Base-by-base conservation (phyloP, 495 filamentous ascomycete genomes). In the Trichoderma parareesei region DNA sequence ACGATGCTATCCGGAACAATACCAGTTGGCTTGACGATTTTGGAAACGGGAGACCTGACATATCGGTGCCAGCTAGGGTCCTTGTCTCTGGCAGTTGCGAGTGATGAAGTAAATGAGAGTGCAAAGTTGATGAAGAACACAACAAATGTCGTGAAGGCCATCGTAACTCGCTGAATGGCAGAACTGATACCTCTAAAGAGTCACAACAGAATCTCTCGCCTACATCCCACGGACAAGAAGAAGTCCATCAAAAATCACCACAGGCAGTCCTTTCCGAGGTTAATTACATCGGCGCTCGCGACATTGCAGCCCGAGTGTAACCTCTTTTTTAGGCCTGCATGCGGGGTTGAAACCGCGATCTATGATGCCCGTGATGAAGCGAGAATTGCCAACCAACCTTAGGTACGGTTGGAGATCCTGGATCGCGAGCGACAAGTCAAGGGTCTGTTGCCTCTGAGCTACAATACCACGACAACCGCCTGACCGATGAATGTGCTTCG, bases 11-110 rank as follows among this genome's bases (percentile, higher is more conserved):
- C 38, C 5, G 37, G 42, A 10, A 61, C 2, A 61, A 61, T 61
- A 4, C 60, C 38, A 40, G 14, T 8, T 66, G 71, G 69, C 16
- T 53, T 53, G 3, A 72, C 65, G 38, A 61, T 67, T 38, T 40
- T 38, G n/a, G 42, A 59, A 9, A 57, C 18, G 14, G 71, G 69
- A 37, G 71, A 68, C 43, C 71, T 67, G 4, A 71, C 63, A 44
- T 69, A 71, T 60, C 69, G 66, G 44, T 71, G 69, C 71, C 71
- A 72, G 64, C 63, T 62, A 13, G 33, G 9, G 13, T 4, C 20
- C 6, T 14, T 37, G 37, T 57, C 53, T 27, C 27, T 27, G 0
- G 27, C 27, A 27, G 27, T 2, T 27, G 27, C 27, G 27, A 27
- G 27, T 27, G 27, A 27, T 27, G 2, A 27, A 27, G 27, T 27